Percentiles rank a stretch among this genome's conserved stretches.
phyloP scores from a whole-genome alignment of 2,329 filamentous ascomycete species.

The Arthrobotrys megalospora region DNA sequence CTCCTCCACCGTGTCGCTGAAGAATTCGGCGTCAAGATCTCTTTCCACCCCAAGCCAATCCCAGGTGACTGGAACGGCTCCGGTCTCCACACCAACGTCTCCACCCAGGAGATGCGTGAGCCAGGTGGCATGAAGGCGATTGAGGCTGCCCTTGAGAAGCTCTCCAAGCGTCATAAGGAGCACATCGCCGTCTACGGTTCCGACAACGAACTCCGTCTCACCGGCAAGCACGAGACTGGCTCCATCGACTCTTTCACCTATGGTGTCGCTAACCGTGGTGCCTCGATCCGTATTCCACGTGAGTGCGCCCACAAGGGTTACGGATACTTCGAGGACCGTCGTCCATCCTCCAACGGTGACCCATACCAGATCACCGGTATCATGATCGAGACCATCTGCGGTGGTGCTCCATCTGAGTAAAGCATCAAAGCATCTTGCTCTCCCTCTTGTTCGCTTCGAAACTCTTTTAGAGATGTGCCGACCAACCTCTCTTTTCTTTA shows the following conservation, averaged over 20 bases:
- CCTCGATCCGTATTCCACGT: conserved; percentile 92
- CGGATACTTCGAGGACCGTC: conserved; percentile 92
- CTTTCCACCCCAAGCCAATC: conserved; percentile 95
- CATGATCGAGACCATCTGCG: conserved; percentile 75
- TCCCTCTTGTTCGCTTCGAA: conserved; percentile 18
- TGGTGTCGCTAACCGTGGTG: conserved; percentile 95
- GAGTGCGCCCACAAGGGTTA: conserved; percentile 87
- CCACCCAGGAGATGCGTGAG: conserved; percentile 86
- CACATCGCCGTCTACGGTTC: conserved; percentile 92
- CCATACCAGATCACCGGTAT: conserved; percentile 87
- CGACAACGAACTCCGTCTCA: conserved; percentile 94
- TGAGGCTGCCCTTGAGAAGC: conserved; percentile 78
- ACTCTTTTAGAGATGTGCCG: conserved; percentile 20
- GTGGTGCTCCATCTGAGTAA: conserved; percentile 62
- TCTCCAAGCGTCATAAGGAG: conserved; percentile 69
- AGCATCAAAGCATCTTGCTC: neutral
- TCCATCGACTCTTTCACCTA: conserved; percentile 93
- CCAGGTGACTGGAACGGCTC: conserved; percentile 97
- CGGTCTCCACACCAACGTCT: conserved; percentile 94
- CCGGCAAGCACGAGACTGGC: conserved; percentile 93
- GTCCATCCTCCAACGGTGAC: conserved; percentile 87
- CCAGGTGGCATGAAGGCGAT: conserved; percentile 97
- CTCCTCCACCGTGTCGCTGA: conserved; percentile 91
- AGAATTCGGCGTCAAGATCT: conserved; percentile 96
- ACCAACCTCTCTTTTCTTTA: conserved; percentile 38